phyloP scores from a whole-genome alignment of 805 yeast species.

The Lipomyces yamanashiensis region DNA sequence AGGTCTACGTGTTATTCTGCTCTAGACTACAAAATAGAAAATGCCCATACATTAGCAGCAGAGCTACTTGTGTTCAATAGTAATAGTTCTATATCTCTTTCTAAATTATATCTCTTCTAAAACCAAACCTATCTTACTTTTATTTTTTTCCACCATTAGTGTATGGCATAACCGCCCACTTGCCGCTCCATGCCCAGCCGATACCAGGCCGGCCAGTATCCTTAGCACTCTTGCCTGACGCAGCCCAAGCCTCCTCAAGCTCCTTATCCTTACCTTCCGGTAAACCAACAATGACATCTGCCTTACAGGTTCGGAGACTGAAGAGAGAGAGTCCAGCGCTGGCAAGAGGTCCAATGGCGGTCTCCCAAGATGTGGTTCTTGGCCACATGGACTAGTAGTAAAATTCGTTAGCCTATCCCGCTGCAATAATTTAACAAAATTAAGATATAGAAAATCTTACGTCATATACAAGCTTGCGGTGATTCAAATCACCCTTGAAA shows the following conservation, averaged over 20 bases:
- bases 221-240: conserved; percentile 55
- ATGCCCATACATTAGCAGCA: no score
- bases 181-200: conserved; percentile 85
- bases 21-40: no score
- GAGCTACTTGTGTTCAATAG: neutral
- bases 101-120: no score
- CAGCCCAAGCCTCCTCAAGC: conserved; percentile 62
- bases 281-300: conserved; percentile 91
- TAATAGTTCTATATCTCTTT: neutral
- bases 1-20: no score
- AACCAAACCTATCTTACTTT: neutral
- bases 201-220: conserved; percentile 27
- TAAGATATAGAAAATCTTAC: conserved; percentile 8
- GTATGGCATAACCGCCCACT: conserved; percentile 88
- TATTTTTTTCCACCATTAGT: conserved; percentile 46
- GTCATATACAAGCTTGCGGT: conserved; percentile 92
- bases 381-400: conserved; percentile 71
- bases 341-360: conserved; percentile 73
- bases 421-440: neutral
- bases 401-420: neutral
- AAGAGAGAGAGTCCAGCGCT: conserved; percentile 65
- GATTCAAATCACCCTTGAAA: conserved; percentile 95
- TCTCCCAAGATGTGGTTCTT: conserved; percentile 70
- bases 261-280: conserved; percentile 72
- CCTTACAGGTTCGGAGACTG: conserved; percentile 90